phyloP scores from a whole-genome alignment of 2,329 filamentous ascomycete species.

The Lachnellula arida region DNA sequence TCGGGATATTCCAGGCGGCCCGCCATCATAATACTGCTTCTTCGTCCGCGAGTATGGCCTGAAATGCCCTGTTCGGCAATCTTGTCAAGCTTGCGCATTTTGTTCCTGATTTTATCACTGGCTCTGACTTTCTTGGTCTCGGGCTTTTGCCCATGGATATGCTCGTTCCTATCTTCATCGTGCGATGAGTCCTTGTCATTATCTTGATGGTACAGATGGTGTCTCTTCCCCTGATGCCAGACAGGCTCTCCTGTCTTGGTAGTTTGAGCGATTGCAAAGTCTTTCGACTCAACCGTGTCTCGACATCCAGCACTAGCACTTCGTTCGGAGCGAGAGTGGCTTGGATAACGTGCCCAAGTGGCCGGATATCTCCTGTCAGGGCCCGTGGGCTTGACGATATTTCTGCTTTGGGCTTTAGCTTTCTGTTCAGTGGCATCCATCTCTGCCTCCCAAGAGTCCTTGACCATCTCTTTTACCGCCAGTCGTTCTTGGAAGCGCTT shows the following conservation, averaged over 20 bases:
- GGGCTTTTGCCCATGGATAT: constrained; percentile 11
- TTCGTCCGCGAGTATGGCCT: constrained; percentile 15
- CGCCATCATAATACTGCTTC: constrained; percentile 22
- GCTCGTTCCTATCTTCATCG: constrained; percentile 9
- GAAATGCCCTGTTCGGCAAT: constrained; percentile 8
- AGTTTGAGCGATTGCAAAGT: constrained; percentile 21
- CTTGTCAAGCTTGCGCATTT: constrained; percentile 16
- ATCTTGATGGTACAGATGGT: constrained; percentile 18
- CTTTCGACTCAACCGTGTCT: constrained; percentile 18
- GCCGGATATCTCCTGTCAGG: constrained; percentile 23
- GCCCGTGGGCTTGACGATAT: constrained; percentile 18
- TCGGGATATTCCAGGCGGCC: constrained; percentile 27
- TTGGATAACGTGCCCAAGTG: constrained; percentile 27
- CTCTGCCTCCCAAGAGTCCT: constrained; percentile 25
- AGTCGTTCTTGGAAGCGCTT: constrained; percentile 16
- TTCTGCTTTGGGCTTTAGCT: constrained; percentile 22
- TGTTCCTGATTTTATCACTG: constrained; percentile 4
- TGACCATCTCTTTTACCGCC: constrained; percentile 19
- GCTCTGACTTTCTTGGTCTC: neutral
- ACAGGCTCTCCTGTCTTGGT: constrained; percentile 15
- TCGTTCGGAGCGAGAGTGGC: constrained; percentile 24
- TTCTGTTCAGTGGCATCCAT: constrained; percentile 20
- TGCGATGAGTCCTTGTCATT: constrained; percentile 17
- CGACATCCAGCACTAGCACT: constrained; percentile 13
- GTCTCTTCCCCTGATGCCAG: constrained; percentile 17